Evolutionary conservation across 2,329 filamentous ascomycete genomes (phyloP).

Genomic region (Aspergillus pseudoterreus): DNA sequence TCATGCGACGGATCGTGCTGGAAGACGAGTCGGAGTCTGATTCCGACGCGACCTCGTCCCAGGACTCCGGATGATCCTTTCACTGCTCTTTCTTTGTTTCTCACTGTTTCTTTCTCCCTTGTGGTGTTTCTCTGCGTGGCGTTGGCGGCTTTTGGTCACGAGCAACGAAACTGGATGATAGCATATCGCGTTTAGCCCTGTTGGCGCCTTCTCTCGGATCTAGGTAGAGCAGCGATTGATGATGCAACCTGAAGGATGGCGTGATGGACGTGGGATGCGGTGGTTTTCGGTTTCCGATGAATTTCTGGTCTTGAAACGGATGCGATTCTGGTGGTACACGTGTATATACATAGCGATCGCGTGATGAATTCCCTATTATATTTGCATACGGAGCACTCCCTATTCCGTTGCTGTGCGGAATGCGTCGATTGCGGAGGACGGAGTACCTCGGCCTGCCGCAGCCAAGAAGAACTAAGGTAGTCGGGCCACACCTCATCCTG

Average conservation of each 20-base stretch:
- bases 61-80: slow-evolving; percentile 16
- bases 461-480: background rate
- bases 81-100: slow-evolving; percentile 1
- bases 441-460: background rate
- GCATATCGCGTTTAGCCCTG: background rate
- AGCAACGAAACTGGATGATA: background rate
- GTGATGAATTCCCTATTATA: too few species aligned
- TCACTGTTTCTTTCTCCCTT: background rate
- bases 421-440: too few species aligned
- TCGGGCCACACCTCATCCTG: too few species aligned
- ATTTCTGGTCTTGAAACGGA: too few species aligned
- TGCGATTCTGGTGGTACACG: too few species aligned
- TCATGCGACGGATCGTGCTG: slow-evolving; percentile 79
- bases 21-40: slow-evolving; percentile 58
- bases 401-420: too few species aligned
- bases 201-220: background rate
- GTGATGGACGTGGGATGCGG: too few species aligned
- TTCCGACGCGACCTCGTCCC: slow-evolving; percentile 29
- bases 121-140: background rate
- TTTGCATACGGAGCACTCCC: too few species aligned
- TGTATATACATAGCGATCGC: too few species aligned
- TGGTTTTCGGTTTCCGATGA: too few species aligned
- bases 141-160: background rate
- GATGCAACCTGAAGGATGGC: too few species aligned
- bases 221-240: too few species aligned